These are phyloP conservation scores for Xylaria castorea DNA, from an alignment of 495 filamentous ascomycete species.

Conservation along the genomic window DNA sequence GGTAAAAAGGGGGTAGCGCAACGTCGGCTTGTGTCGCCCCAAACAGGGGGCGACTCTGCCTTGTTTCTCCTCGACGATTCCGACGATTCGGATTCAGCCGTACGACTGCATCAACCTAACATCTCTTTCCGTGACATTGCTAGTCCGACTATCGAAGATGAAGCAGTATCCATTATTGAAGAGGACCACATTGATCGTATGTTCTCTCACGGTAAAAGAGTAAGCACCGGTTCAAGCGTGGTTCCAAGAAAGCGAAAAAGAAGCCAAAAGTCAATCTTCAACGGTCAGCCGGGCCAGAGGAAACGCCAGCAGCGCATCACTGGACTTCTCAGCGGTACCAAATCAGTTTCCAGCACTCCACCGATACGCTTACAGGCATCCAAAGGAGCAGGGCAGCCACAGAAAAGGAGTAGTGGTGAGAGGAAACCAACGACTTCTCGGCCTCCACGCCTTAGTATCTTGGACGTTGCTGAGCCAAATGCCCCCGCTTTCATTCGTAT, in stretches of 20 bases:
- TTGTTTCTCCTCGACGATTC: slow-evolving; percentile 55
- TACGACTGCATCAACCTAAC: slow-evolving; percentile 30
- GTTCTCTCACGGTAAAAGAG: slow-evolving; percentile 52
- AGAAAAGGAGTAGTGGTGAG: slow-evolving; percentile 24
- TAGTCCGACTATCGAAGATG: slow-evolving; percentile 41
- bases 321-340: slow-evolving; percentile 45
- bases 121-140: slow-evolving; percentile 23
- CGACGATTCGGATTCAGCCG: slow-evolving; percentile 34
- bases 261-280: slow-evolving; percentile 36
- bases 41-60: slow-evolving; percentile 29
- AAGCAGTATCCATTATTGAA: slow-evolving; percentile 53
- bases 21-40: slow-evolving; percentile 40
- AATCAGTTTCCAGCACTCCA: slow-evolving; percentile 28
- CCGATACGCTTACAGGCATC: slow-evolving; percentile 1
- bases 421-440: slow-evolving; percentile 32
- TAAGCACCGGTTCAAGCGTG: slow-evolving; percentile 24
- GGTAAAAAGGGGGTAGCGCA: slow-evolving; percentile 64
- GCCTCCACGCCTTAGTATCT: slow-evolving; percentile 61
- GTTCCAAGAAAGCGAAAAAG: slow-evolving; percentile 41
- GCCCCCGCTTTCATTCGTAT: slow-evolving; percentile 79
- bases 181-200: slow-evolving; percentile 63
- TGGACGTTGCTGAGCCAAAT: slow-evolving; percentile 70
- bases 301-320: slow-evolving; percentile 55
- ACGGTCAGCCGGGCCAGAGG: slow-evolving; percentile 34
- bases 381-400: slow-evolving; percentile 11